These are phyloP conservation scores for Herpomyces periplanetae DNA, from an alignment of 2,329 filamentous ascomycete genomes.

Conservation along the genomic window DNA sequence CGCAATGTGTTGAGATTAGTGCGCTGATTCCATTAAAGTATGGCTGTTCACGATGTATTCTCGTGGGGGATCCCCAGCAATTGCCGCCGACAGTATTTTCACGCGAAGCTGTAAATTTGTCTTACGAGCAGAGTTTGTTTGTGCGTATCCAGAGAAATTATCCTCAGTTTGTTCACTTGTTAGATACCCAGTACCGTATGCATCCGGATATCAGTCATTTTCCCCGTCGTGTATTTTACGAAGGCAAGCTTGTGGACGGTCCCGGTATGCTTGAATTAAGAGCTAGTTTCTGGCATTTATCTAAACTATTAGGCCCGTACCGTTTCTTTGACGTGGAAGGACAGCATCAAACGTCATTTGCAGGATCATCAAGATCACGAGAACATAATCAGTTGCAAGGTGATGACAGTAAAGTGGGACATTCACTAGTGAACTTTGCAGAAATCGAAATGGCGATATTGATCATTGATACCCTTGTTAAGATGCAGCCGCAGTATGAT, in stretches of 20 bases:
- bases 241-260: slow-evolving; percentile 49
- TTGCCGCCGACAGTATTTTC: slow-evolving; percentile 81
- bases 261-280: slow-evolving; percentile 38
- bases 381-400: too few relatives aligned
- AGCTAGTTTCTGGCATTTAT: slow-evolving; percentile 46
- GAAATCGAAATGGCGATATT: slow-evolving; percentile 59
- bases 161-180: slow-evolving; percentile 47
- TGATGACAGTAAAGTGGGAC: too few relatives aligned
- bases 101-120: slow-evolving; percentile 56
- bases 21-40: slow-evolving; percentile 91
- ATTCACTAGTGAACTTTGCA: slow-evolving; percentile 55
- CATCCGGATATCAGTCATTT: slow-evolving; percentile 81
- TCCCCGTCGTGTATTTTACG: slow-evolving; percentile 69
- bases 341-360: slow-evolving; percentile 36
- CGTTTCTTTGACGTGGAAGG: slow-evolving; percentile 90
- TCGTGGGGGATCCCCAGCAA: slow-evolving; percentile 92
- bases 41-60: slow-evolving; percentile 73
- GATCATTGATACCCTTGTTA: too few relatives aligned
- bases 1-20: slow-evolving; percentile 86
- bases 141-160: slow-evolving; percentile 89
- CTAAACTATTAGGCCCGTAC: slow-evolving; percentile 46
- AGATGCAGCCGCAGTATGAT: slow-evolving; percentile 24
- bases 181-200: slow-evolving; percentile 98
- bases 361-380: too few relatives aligned
- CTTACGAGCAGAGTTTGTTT: slow-evolving; percentile 91